Evolutionary conservation across 768 basidiomycete species (phyloP).

Genomic region (Terana coerulea): DNA sequence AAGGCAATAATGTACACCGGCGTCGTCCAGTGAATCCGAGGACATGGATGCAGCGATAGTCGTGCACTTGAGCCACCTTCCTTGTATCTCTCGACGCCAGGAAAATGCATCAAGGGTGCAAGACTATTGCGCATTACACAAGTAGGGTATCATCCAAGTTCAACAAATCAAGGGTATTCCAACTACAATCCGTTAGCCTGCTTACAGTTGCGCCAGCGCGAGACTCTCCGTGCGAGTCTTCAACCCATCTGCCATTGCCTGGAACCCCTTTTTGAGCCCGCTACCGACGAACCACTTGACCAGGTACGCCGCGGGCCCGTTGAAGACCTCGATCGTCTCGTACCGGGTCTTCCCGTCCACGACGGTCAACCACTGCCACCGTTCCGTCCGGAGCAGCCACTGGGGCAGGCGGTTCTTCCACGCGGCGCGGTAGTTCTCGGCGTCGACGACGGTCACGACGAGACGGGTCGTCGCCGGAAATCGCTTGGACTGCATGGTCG

Average conservation of each 20-base stretch:
- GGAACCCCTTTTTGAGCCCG: slow-evolving; percentile 43
- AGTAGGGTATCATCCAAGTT: no score
- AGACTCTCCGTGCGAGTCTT: slow-evolving; percentile 46
- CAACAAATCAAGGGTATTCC: no score
- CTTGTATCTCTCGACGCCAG: no score
- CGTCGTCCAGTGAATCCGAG: no score
- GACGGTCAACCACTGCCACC: slow-evolving; percentile 58
- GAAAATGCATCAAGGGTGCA: no score
- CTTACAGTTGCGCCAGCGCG: not conserved
- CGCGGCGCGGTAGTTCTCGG: slow-evolving; percentile 49
- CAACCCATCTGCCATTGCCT: slow-evolving; percentile 53
- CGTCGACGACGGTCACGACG: slow-evolving; percentile 47
- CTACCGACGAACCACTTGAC: slow-evolving; percentile 41
- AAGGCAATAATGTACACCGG: no score
- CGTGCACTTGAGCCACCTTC: no score
- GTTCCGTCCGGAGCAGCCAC: slow-evolving; percentile 49
- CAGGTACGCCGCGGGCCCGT: slow-evolving; percentile 50
- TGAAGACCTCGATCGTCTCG: slow-evolving; percentile 60
- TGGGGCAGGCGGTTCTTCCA: slow-evolving; percentile 47
- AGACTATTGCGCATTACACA: no score
- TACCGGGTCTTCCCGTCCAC: slow-evolving; percentile 54
- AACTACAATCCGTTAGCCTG: no score
- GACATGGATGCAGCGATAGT: no score
- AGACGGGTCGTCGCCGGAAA: slow-evolving; percentile 36
- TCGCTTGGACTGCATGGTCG: slow-evolving; percentile 45